Evolutionary conservation across 805 yeast species (phyloP), one percentile per base, ranked within the genome.

Genomic region (Kazachstania kunashirensis): DNA sequence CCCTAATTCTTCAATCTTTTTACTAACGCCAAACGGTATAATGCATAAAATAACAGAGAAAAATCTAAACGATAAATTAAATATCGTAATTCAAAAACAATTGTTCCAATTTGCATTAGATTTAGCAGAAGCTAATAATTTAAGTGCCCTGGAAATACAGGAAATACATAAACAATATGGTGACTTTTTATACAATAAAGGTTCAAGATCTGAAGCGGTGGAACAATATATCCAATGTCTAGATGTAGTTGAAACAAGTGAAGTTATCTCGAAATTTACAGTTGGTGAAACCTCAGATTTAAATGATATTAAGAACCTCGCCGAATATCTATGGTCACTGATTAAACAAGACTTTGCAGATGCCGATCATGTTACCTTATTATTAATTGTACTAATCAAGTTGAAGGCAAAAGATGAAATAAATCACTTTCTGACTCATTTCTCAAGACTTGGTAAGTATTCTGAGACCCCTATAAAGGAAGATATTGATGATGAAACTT

Each of bases 361-460:
- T n/a, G 67, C 74, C 21, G 94, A 86, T 51, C 96, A 89, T 55
- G 70, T 85, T 5, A 86, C 95, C 0, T 59, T 89, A 18, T 63
- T 88, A 28, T 58, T 88, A 18, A 80, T 89, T 42, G 77, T 89
- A 34, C 77, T 80, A 49, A 83, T 95, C 42, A 85, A 86, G 50
- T 59, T 84, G 47, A 82, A 79, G 42, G 70, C 70, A 41, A 68
- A 66, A 3, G 71, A 68, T 1, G 77, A 77, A 32, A 62, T 89
- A 19, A 67, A 68, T 26, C 46, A 54, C 5, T 85, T 84, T 48
- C 67, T 84, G 17, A 61, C 67, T 3, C 65, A 61, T 38, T 55
- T 47, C 38, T 47, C 42, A 9, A 52, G 64, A 35, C 23, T 41
- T 1, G 64, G 64, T 1, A 31, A 33, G 9, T 58, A 42, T 27